Evolutionary conservation across 495 filamentous ascomycete species (phyloP), one percentile per base, ranked within the genome.

Genomic region (Aspergillus taichungensis): DNA sequence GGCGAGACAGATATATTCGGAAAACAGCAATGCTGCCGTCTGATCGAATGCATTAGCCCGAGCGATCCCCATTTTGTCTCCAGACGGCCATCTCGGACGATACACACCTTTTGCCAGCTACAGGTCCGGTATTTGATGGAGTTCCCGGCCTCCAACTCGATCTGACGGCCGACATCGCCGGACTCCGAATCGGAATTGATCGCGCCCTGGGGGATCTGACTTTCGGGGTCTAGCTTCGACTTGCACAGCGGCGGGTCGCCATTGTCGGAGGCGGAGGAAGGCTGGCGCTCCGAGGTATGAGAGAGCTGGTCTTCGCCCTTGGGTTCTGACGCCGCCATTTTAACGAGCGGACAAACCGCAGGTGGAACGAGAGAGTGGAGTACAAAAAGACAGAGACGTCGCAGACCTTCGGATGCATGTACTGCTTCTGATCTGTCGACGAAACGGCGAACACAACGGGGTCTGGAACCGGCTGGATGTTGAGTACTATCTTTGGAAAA

Each of bases 1-100:
- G 32, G 88, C 87, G 71, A 94, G 63, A 65, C 87, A 94, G 41
- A 94, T 94, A 54, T 94, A 94, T 64, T 94, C 88, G 7, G 85
- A 87, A 64, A 94, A 92, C 41, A 94, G 78, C 50, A 94, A 61
- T 8, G 84, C 87, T 4, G 87, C 86, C 40, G 87, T 94, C 84
- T 89, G 52, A n/a, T 35, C 35, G 10, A 40, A 18, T 24, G 39
- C 27, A 18, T 40, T 41, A 38, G 36, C 33, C 45, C 34, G 39
- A 24, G 18, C 4, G 18, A 4, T 24, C 18, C 18, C 18, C 18
- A 24, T 24, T 2, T 5, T 34, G 32, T 34, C 2, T 34, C 6
- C 10, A 37, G 30, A 31, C 34, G n/a, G 18, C 12, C 8, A 13
- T 29, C 2, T 6, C 13, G 6, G 14, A 41, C 33, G 30, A 10